Percentiles rank a stretch among this genome's conserved stretches.
phyloP scores from a whole-genome alignment of 2,329 filamentous ascomycete genomes.

The Trichophyton mentagrophytes region DNA sequence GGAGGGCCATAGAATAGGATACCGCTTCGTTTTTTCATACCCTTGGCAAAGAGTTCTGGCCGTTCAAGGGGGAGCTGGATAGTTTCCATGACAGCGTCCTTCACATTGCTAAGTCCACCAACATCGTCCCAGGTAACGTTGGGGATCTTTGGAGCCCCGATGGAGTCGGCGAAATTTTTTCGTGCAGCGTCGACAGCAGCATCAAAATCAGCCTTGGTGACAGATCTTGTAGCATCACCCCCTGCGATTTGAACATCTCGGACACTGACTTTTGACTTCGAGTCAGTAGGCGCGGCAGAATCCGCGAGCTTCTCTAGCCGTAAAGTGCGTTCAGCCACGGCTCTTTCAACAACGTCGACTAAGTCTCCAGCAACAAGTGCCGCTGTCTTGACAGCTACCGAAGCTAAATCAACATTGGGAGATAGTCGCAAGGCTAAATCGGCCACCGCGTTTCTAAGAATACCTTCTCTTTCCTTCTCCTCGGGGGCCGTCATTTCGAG shows the following conservation, averaged over 20 bases:
- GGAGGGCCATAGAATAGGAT: conserved; percentile 97
- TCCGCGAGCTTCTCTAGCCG: conserved; percentile 61
- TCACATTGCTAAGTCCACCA: conserved; percentile 93
- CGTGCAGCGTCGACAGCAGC: conserved; percentile 87
- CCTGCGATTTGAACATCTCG: conserved; percentile 82
- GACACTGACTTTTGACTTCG: conserved; percentile 42
- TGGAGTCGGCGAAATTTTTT: conserved; percentile 96
- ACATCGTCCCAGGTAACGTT: conserved; percentile 99
- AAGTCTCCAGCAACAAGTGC: conserved; percentile 89
- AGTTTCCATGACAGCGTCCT: conserved; percentile 97
- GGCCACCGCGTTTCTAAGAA: conserved; percentile 65
- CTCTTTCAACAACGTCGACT: conserved; percentile 85
- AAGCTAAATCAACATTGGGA: conserved; percentile 67
- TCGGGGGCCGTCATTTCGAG: conserved; percentile 87
- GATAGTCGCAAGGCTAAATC: conserved; percentile 66
- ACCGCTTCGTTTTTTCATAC: conserved; percentile 92
- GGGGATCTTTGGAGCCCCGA: conserved; percentile 94
- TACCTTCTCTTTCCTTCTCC: conserved; percentile 80
- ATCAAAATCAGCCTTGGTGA: conserved; percentile 77
- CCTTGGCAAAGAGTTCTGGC: conserved; percentile 99
- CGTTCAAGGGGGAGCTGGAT: conserved; percentile 99
- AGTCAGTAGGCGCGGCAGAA: conserved; percentile 18
- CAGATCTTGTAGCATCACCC: conserved; percentile 61
- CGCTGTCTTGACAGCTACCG: conserved; percentile 86
- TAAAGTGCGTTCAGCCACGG: conserved; percentile 60